Percentiles rank a stretch among this genome's conserved stretches.
Conservation (phyloP, 495 filamentous ascomycete genomes). For the Neurospora tetraspora region DNA sequence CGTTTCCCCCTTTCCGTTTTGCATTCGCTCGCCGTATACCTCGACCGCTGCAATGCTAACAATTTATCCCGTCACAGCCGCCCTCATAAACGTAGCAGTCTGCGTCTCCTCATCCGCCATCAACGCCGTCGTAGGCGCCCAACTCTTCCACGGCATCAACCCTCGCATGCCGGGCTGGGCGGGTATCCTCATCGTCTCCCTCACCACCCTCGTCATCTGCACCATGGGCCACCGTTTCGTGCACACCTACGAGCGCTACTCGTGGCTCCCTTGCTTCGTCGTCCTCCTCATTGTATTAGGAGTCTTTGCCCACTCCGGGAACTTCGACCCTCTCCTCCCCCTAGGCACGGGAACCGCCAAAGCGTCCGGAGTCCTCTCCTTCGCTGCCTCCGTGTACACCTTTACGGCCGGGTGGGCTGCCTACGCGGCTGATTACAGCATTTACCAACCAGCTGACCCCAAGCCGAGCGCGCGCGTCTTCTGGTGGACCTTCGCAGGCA, state of each 20-base stretch:
- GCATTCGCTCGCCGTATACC: background rate
- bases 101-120: slow-evolving; percentile 70
- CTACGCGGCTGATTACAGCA: slow-evolving; percentile 75
- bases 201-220: slow-evolving; percentile 60
- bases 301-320: slow-evolving; percentile 63
- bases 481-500: slow-evolving; percentile 56
- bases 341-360: slow-evolving; percentile 47
- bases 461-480: slow-evolving; percentile 51
- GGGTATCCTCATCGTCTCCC: slow-evolving; percentile 67
- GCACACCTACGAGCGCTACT: slow-evolving; percentile 71
- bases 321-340: slow-evolving; percentile 61
- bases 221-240: slow-evolving; percentile 74
- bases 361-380: slow-evolving; percentile 56
- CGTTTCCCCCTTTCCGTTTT: background rate
- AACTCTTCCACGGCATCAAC: slow-evolving; percentile 72
- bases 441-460: slow-evolving; percentile 60
- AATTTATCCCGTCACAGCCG: slow-evolving; percentile 24
- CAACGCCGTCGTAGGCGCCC: slow-evolving; percentile 75
- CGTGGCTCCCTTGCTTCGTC: slow-evolving; percentile 68
- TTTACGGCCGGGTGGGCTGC: slow-evolving; percentile 76
- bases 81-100: slow-evolving; percentile 64
- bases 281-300: slow-evolving; percentile 72
- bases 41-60: background rate
- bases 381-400: slow-evolving; percentile 63
- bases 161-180: slow-evolving; percentile 58